Base-by-base conservation (phyloP, 164 flowering plant genomes). In the Magnolia changhungtana region DNA sequence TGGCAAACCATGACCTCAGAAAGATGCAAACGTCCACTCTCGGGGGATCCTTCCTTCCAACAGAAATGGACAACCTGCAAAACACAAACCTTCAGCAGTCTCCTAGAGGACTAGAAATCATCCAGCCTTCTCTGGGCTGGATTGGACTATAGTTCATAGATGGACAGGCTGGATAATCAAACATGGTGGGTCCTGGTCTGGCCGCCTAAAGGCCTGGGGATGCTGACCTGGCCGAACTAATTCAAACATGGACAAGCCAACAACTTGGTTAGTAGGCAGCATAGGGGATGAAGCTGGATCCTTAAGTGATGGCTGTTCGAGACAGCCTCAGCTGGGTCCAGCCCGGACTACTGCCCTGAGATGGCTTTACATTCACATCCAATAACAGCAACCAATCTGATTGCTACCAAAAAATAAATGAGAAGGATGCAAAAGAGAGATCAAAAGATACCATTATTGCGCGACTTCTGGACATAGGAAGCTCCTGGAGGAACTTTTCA, bases 401-500 rank as follows among this genome's bases (percentile, higher is more conserved):
- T 37, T 37, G 45, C 45, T 37, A 55, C 61, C 0, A 55, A 11
- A 11, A 55, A 55, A 11, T 16, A 55, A 11, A 55, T 55, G 18
- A 11, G 13, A 55, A 55, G 61, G 61, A 11, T 55, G 29, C 70
- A 7, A 10, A 20, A 50, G 63, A 23, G 49, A 21, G 67, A 65
- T 4, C 50, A 69, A 71, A 27, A 70, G 24, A 77, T 94, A 96
- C 99, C 99, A 96, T 96, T 80, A 93, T 84, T 67, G 98, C 92
- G 80, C 99, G 99, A 78, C 94, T 93, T 75, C 97, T 84, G 63
- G 99, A 92, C 87, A 85, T 83, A 7, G 86, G 97, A 75, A 96
- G 98, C 71, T 90, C 93, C 81, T 90, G 94, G 31, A 96, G 86
- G 74, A 93, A 96, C 83, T 95, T 94, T 72, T 87, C 93, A 83